Conservation (phyloP, 2,329 filamentous ascomycete genomes). For the Dissoconium aciculare region DNA sequence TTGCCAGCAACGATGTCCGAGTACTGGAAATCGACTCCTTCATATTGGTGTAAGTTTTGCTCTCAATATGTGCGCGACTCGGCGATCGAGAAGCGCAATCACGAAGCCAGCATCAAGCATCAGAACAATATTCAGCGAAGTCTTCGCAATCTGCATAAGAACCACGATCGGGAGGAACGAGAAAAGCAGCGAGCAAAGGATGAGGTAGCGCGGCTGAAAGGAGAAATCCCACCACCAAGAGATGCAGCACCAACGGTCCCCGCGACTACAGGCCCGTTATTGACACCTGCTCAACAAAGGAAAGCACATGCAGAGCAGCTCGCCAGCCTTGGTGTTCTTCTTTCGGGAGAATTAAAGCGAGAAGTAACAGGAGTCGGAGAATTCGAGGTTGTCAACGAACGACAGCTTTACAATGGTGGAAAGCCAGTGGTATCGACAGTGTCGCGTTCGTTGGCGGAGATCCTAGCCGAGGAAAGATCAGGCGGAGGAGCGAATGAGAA, state of each 20-base stretch:
- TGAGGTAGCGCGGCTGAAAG: conserved; percentile 76
- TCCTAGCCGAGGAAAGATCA: conserved; percentile 30
- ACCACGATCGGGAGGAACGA: conserved; percentile 63
- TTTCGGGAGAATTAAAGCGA: conserved; percentile 62
- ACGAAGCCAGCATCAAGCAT: conserved; percentile 23
- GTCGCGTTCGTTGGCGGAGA: conserved; percentile 29
- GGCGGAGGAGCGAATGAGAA: conserved; percentile 27
- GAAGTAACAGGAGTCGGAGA: conserved; percentile 82
- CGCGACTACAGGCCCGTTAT: conserved; percentile 11
- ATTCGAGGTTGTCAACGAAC: conserved; percentile 57
- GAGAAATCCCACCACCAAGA: conserved; percentile 22
- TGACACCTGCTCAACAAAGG: conserved; percentile 48
- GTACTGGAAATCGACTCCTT: conserved; percentile 96
- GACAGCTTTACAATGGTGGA: conserved; percentile 16
- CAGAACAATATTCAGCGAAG: conserved; percentile 69
- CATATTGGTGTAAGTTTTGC: conserved; percentile 98
- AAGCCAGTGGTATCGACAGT: conserved; percentile 7
- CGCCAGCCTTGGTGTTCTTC: conserved; percentile 68
- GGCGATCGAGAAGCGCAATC: conserved; percentile 57
- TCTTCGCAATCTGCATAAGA: conserved; percentile 73
- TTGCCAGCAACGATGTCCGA: conserved; percentile 58
- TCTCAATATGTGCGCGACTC: conserved; percentile 81
- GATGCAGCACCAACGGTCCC: conserved; percentile 17
- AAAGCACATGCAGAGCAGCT: conserved; percentile 79
- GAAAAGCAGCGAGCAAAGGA: conserved; percentile 66